Evolutionary conservation across 2,329 filamentous ascomycete genomes (phyloP).

Genomic region (Ilyonectria mors-panacis): DNA sequence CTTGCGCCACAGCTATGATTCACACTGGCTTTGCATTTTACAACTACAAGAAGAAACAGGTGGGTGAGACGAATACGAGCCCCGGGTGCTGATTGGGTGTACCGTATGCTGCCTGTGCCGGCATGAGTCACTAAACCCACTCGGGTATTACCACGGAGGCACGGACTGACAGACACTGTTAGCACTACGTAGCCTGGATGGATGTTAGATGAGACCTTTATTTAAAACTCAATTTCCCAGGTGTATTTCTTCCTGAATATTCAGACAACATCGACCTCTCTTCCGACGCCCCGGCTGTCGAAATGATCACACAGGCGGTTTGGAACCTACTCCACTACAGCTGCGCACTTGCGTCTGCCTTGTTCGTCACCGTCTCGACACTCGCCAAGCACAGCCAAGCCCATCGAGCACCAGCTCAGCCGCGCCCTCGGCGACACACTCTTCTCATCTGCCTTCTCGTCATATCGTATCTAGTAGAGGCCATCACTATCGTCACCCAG

Average conservation of each 20-base stretch:
- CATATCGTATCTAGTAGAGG: constrained; percentile 12
- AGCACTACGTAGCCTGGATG: not conserved
- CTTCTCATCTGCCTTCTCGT: constrained; percentile 8
- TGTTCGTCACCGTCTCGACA: constrained; percentile 1
- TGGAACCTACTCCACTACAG: constrained; percentile 34
- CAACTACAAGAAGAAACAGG: not conserved
- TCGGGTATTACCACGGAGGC: too few relatives aligned
- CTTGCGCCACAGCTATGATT: not conserved
- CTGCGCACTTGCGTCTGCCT: constrained; percentile 10
- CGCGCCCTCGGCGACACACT: not conserved
- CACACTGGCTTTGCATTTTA: not conserved
- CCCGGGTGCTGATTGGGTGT: not conserved
- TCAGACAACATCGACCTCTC: not conserved
- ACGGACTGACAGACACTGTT: not conserved
- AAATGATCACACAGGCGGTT: not conserved
- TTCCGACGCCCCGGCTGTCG: not conserved
- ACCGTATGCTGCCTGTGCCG: not conserved
- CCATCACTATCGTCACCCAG: not conserved
- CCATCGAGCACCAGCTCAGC: not conserved
- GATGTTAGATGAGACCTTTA: not conserved
- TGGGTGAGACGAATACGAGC: not conserved
- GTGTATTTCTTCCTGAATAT: not conserved
- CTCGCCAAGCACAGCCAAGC: constrained; percentile 12
- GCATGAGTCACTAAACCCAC: not conserved
- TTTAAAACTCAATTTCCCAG: not conserved